phyloP scores from a whole-genome alignment of 2,329 filamentous ascomycete species.

The Cordyceps militaris region DNA sequence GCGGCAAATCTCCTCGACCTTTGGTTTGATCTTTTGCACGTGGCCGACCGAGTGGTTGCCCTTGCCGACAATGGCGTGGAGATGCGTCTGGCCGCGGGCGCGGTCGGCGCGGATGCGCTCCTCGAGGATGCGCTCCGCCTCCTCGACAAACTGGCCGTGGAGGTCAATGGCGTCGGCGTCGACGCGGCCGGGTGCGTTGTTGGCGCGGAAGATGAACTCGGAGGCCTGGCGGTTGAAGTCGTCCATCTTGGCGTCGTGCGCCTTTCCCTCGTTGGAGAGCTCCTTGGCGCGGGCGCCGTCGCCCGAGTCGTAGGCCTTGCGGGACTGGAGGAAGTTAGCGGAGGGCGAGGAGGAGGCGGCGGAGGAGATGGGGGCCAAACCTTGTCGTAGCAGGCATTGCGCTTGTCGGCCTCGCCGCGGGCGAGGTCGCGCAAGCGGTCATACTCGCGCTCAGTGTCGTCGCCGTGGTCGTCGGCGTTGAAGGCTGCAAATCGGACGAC shows the following conservation, averaged over 20 bases:
- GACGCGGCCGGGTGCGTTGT: constrained; percentile 73
- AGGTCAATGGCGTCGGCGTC: constrained; percentile 81
- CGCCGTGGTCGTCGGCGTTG: constrained; percentile 57
- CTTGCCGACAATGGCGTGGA: constrained; percentile 94
- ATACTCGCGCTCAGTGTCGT: constrained; percentile 75
- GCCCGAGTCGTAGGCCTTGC: constrained; percentile 74
- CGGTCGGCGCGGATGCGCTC: constrained; percentile 75
- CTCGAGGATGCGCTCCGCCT: constrained; percentile 86
- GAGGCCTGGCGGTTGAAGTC: constrained; percentile 85
- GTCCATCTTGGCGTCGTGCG: constrained; percentile 76
- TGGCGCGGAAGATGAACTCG: constrained; percentile 91
- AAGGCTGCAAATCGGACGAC: constrained; percentile 64
- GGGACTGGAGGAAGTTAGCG: constrained; percentile 40
- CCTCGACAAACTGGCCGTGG: constrained; percentile 90
- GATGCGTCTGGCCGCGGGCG: constrained; percentile 65
- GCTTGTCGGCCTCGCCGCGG: constrained; percentile 71
- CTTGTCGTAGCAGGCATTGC: constrained; percentile 67
- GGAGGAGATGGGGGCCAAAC: constrained; percentile 34
- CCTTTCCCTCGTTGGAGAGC: constrained; percentile 77
- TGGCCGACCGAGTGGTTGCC: constrained; percentile 79
- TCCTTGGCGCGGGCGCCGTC: constrained; percentile 79
- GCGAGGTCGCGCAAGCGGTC: constrained; percentile 82
- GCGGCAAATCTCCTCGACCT: constrained; percentile 78
- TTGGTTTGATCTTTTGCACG: constrained; percentile 92
- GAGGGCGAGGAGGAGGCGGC: background rate